Conservation (phyloP, 2,329 filamentous ascomycete species). For the Diaporthe batatas region DNA sequence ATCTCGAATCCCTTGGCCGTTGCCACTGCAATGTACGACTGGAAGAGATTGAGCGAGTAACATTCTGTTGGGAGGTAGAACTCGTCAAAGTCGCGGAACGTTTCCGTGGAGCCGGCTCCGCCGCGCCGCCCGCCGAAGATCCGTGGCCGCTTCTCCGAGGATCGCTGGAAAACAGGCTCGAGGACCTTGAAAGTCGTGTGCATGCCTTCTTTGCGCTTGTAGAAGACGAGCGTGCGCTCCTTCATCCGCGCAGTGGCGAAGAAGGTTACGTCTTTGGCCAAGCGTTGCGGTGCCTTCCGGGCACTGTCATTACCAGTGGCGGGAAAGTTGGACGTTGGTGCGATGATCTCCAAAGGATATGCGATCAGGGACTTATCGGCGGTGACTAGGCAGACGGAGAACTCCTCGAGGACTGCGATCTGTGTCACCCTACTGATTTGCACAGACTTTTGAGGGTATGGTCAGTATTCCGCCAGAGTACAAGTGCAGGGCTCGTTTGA, state of each 20-base stretch:
- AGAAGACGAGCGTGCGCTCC: conserved; percentile 92
- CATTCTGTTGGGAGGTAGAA: conserved; percentile 98
- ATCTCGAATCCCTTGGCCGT: conserved; percentile 96
- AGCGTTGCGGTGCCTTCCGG: conserved; percentile 89
- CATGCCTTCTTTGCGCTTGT: conserved; percentile 94
- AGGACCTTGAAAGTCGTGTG: conserved; percentile 97
- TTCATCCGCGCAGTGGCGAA: conserved; percentile 98
- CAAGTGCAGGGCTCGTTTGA: conserved; percentile 3
- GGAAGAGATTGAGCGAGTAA: conserved; percentile 95
- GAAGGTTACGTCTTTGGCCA: conserved; percentile 95
- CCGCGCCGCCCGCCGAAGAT: conserved; percentile 70
- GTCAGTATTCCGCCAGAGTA: conserved; percentile 42
- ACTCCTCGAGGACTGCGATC: conserved; percentile 94
- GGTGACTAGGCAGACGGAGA: conserved; percentile 91
- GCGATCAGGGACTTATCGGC: conserved; percentile 92
- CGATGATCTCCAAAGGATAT: conserved; percentile 91
- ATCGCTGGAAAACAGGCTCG: conserved; percentile 94
- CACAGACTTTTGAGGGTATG: conserved; percentile 71
- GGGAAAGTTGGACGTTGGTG: conserved; percentile 72
- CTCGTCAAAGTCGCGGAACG: conserved; percentile 98
- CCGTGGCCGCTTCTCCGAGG: conserved; percentile 84
- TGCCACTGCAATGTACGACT: conserved; percentile 90
- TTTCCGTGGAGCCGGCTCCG: conserved; percentile 83
- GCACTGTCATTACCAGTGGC: conserved; percentile 77
- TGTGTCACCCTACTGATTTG: conserved; percentile 85